Conservation (phyloP, 345 rosid species). For the Hypericum perforatum region DNA sequence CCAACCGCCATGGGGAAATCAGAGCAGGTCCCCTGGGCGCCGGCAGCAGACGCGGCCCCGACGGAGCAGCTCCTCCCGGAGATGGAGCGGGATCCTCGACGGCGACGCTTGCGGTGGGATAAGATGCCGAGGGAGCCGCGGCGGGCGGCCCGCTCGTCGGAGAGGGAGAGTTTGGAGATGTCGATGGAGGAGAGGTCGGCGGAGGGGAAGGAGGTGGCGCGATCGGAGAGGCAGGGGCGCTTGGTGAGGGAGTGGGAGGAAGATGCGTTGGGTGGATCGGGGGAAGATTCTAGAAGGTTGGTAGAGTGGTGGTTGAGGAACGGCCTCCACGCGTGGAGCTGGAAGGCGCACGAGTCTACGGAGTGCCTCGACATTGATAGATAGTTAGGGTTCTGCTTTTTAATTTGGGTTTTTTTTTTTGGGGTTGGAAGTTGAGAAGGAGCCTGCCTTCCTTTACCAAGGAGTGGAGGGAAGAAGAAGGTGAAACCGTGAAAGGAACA, state of each 20-base stretch:
- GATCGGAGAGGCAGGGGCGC: slow-evolving; percentile 93
- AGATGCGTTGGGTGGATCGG: slow-evolving; percentile 26
- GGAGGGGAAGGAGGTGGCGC: slow-evolving; percentile 65
- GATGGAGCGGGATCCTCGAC: slow-evolving; percentile 77
- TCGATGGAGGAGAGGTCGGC: slow-evolving; percentile 39
- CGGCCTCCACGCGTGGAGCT: slow-evolving; percentile 89
- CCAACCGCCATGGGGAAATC: slow-evolving; percentile 77
- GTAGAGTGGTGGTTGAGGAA: slow-evolving; percentile 40
- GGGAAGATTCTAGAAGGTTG: neutral
- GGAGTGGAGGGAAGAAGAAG: too few relatives aligned
- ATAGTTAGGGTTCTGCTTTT: slow-evolving; percentile 17
- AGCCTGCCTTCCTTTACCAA: too few relatives aligned
- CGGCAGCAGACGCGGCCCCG: slow-evolving; percentile 73
- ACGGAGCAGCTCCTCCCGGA: slow-evolving; percentile 89
- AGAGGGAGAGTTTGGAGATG: slow-evolving; percentile 59
- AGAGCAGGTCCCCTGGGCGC: slow-evolving; percentile 73
- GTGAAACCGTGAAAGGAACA: too few relatives aligned
- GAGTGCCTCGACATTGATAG: slow-evolving; percentile 37
- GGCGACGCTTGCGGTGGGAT: slow-evolving; percentile 54
- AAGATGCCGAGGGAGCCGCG: slow-evolving; percentile 35
- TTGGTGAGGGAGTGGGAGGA: slow-evolving; percentile 29
- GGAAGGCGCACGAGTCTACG: slow-evolving; percentile 66
- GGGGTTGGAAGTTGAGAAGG: too few relatives aligned
- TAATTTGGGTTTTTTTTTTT: too few relatives aligned
- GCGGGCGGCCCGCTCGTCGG: slow-evolving; percentile 39